Evolutionary conservation across 768 basidiomycete genomes (phyloP), one percentile per base, ranked within the genome.

Genomic region (Tricholomella constricta): DNA sequence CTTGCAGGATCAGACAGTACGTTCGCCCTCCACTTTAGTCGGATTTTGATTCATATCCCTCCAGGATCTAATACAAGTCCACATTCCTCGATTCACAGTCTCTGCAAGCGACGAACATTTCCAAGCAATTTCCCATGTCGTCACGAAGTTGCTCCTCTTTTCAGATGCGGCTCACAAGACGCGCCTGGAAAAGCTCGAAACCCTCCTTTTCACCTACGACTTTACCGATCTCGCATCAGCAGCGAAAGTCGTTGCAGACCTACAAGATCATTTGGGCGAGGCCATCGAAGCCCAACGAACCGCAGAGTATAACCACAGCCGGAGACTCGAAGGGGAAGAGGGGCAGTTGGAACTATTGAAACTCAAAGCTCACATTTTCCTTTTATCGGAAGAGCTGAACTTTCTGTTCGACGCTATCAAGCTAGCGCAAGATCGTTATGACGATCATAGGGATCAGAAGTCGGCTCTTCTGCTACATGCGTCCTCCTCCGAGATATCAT

Each of bases 81-180:
- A 88, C 57, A 84, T 95, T 46, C 94, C 94, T 2, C 85, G 86
- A 20, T 89, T 98, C 67, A 89, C 91, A 1, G 89, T 97, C 38
- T 83, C 89, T 20, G 94, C 94, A 11, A 89, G 83, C 59, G 83
- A 91, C 45, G 77, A 80, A 35, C 89, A 95, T 61, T 97, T 91
- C 70, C 78, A 85, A 57, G 86, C 86, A 11, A 88, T 97, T 50
- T 93, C 92, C 53, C 86, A 88, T 65, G 83, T 95, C 59, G 85
- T 96, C 58, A 91, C 88, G 20, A 83, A 94, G 61, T 77, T 98
- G 11, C 71, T 98, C 11, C 81, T 96, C n/a, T 94, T 95, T 69
- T 86, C 89, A 15, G 93, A 98, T 65, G 87, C 89, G 9, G 84
- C 84, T 1, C 89, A 92, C 63, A 89, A 91, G 64, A 82, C 80